These are phyloP conservation scores for Gossypium davidsonii DNA, from an alignment of 441 rosid species.

Conservation along the genomic window DNA sequence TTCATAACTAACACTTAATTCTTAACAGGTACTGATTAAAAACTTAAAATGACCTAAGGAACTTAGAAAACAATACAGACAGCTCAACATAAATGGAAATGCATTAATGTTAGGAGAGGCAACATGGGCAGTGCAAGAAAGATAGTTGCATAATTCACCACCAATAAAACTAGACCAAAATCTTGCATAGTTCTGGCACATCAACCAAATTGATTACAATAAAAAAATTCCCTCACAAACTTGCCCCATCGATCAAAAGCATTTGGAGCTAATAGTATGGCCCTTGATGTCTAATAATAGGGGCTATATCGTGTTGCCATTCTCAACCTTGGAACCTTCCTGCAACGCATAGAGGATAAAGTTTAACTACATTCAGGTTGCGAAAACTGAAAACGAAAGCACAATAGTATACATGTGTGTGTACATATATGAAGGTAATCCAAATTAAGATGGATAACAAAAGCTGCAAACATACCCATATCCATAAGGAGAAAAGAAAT, in stretches of 20 bases:
- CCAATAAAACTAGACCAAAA: background rate
- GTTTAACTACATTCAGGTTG: background rate
- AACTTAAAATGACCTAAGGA: background rate
- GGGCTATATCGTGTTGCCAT: constrained; percentile 60
- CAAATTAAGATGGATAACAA: background rate
- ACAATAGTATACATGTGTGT: background rate
- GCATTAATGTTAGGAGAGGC: background rate
- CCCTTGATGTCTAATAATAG: constrained; percentile 26
- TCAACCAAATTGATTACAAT: background rate
- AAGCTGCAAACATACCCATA: constrained; percentile 42
- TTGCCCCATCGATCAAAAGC: background rate
- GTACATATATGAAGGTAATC: background rate
- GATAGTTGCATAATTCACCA: background rate
- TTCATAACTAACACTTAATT: background rate
- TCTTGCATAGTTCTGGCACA: constrained; percentile 2
- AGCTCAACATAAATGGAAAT: background rate
- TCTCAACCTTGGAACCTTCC: constrained; percentile 55
- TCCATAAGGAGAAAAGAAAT: constrained; percentile 45
- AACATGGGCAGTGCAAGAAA: background rate
- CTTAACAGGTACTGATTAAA: background rate
- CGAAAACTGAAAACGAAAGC: background rate
- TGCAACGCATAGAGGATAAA: constrained; percentile 21
- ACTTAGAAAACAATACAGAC: background rate
- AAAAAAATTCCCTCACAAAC: background rate
- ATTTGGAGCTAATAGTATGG: background rate